phyloP scores from a whole-genome alignment of 495 filamentous ascomycete species.

The Annulohypoxylon bovei region DNA sequence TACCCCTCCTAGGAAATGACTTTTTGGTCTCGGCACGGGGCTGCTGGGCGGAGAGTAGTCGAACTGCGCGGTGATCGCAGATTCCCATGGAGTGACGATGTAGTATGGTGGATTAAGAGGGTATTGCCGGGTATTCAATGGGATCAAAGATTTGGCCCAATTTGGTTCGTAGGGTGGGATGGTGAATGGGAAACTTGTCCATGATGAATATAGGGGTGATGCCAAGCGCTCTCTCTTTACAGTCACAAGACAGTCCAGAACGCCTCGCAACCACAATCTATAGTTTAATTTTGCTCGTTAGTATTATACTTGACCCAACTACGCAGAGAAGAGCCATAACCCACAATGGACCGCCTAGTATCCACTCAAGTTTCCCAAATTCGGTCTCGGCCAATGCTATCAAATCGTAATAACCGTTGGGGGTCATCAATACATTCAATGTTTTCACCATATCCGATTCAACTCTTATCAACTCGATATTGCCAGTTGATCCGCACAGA shows the following conservation, averaged over 20 bases:
- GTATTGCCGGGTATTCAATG: too few species aligned
- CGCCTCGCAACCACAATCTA: constrained; percentile 6
- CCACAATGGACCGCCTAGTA: background rate
- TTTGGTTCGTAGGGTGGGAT: constrained; percentile 9
- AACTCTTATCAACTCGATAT: too few species aligned
- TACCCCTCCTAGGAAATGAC: too few species aligned
- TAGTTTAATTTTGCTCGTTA: background rate
- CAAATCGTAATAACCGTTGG: too few species aligned
- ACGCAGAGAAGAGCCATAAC: background rate
- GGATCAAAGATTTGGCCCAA: too few species aligned
- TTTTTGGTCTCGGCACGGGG: too few species aligned
- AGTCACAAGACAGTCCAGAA: background rate
- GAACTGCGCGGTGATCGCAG: background rate
- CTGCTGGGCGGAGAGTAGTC: background rate
- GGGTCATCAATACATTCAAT: too few species aligned
- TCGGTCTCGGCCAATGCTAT: too few species aligned
- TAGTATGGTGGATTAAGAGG: too few species aligned
- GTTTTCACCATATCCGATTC: too few species aligned
- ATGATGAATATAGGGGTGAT: background rate
- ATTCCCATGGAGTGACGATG: background rate
- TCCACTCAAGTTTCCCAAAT: too few species aligned
- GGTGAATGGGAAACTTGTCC: constrained; percentile 1
- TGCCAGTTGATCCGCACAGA: too few species aligned
- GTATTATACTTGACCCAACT: background rate
- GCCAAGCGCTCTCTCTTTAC: background rate